A percentile compares a stretch with the other conserved stretches of the same genome.
phyloP scores from a whole-genome alignment of 257 asterid genomes.

The Nicotiana noctiflora region DNA sequence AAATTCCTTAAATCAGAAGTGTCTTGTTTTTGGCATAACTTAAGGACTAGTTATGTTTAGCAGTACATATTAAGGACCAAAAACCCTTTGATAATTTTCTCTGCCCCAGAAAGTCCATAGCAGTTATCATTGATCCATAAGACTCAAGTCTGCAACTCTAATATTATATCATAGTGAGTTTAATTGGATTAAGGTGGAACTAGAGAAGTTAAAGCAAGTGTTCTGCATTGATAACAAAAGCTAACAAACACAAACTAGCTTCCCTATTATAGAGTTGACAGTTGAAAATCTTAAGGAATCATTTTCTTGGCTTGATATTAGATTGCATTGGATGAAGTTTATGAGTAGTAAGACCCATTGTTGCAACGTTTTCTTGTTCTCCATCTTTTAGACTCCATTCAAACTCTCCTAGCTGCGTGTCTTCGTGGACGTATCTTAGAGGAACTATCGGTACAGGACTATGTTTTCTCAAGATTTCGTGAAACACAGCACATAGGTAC shows the following conservation, averaged over 20 bases:
- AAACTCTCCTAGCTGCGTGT: constrained; percentile 73
- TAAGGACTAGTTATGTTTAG: no score
- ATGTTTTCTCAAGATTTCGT: constrained; percentile 71
- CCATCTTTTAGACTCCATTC: constrained; percentile 61
- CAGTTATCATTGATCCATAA: no score
- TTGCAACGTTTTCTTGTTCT: constrained; percentile 65
- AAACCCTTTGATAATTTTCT: no score
- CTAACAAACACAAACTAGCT: background rate
- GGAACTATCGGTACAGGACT: constrained; percentile 79
- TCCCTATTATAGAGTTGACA: background rate
- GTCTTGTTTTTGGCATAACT: no score
- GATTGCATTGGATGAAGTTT: constrained; percentile 68
- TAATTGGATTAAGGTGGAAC: background rate
- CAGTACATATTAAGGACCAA: no score
- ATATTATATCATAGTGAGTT: background rate
- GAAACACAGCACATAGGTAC: constrained; percentile 74
- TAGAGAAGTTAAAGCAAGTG: background rate
- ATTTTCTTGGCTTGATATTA: constrained; percentile 44
- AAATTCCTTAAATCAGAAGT: no score
- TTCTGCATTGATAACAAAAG: background rate
- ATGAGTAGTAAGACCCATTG: constrained; percentile 63
- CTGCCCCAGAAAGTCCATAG: no score
- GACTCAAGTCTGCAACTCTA: no score
- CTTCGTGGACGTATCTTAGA: constrained; percentile 69
- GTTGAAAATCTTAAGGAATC: background rate